phyloP scores from a whole-genome alignment of 192 early-diverging fungal genomes.

The Gryganskiella cystojenkinii region DNA sequence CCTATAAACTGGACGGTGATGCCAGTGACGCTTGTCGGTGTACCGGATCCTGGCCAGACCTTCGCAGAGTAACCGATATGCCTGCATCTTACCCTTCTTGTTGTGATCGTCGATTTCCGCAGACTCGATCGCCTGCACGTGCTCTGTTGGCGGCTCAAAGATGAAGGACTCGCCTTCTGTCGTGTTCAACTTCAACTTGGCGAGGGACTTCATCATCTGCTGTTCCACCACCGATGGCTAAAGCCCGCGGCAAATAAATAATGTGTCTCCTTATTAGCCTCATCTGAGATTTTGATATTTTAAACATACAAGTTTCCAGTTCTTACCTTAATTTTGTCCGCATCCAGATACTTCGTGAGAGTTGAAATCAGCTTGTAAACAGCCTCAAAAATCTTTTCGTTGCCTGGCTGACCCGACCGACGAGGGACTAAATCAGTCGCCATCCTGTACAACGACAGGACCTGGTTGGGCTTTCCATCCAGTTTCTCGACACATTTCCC shows the following conservation, averaged over 20 bases:
- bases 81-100: slow-evolving; percentile 40
- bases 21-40: slow-evolving; percentile 75
- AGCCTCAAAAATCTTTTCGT: slow-evolving; percentile 73
- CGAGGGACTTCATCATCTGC: slow-evolving; percentile 13
- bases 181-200: slow-evolving; percentile 27
- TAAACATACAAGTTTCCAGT: too few species aligned
- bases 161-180: slow-evolving; percentile 40
- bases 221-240: slow-evolving; percentile 29
- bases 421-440: slow-evolving; percentile 45
- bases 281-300: too few species aligned
- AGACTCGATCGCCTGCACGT: slow-evolving; percentile 8
- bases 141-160: slow-evolving; percentile 36
- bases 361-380: slow-evolving; percentile 66
- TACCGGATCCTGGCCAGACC: slow-evolving; percentile 62
- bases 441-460: slow-evolving; percentile 51
- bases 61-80: slow-evolving; percentile 55
- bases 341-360: slow-evolving; percentile 63
- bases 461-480: slow-evolving; percentile 52
- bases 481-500: slow-evolving; percentile 66
- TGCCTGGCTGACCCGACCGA: slow-evolving; percentile 52
- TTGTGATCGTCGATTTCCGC: slow-evolving; percentile 21
- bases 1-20: slow-evolving; percentile 74
- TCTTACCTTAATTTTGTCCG: slow-evolving; percentile 60
- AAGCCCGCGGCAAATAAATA: too few species aligned
- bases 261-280: too few species aligned